phyloP scores from a whole-genome alignment of 2,329 filamentous ascomycete genomes.

The Microdochium nivale region DNA sequence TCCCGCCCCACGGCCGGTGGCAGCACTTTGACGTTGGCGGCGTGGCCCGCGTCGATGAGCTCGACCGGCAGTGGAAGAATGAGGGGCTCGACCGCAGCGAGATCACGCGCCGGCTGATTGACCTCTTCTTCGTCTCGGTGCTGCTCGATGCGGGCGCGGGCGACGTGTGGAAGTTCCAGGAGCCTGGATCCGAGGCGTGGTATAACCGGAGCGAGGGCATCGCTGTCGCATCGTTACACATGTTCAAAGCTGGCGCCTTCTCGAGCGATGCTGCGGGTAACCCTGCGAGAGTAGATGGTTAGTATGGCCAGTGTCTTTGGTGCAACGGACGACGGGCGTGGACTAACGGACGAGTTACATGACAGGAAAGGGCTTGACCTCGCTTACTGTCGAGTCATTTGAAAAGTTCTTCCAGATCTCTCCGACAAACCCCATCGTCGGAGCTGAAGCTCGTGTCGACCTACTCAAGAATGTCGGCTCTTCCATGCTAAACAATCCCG shows the following conservation, averaged over 20 bases:
- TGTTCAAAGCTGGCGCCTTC: constrained; percentile 42
- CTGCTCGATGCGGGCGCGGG: constrained; percentile 47
- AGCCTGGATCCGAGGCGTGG: constrained; percentile 49
- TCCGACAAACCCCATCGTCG: constrained; percentile 33
- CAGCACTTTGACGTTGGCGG: constrained; percentile 54
- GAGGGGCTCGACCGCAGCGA: constrained; percentile 30
- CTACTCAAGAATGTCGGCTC: constrained; percentile 31
- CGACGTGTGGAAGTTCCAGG: constrained; percentile 36
- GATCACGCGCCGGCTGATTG: constrained; percentile 43
- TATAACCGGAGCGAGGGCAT: constrained; percentile 85
- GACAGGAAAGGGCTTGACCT: constrained; percentile 18
- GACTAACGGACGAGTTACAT: background rate
- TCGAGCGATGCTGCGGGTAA: constrained; percentile 77
- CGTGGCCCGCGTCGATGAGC: constrained; percentile 34
- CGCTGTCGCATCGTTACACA: constrained; percentile 51
- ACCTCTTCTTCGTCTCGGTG: constrained; percentile 54
- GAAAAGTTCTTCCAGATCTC: constrained; percentile 33
- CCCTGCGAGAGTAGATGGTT: constrained; percentile 52
- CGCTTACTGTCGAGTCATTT: constrained; percentile 23
- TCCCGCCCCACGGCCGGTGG: constrained; percentile 50
- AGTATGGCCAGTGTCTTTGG: constrained; percentile 7
- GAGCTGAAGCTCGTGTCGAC: constrained; percentile 30
- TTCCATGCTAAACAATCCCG: constrained; percentile 26
- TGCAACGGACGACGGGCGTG: too few species aligned
- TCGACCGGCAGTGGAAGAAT: constrained; percentile 35